These are phyloP conservation scores for Amyloporia xantha DNA, from an alignment of 768 basidiomycete genomes.

Conservation along the genomic window DNA sequence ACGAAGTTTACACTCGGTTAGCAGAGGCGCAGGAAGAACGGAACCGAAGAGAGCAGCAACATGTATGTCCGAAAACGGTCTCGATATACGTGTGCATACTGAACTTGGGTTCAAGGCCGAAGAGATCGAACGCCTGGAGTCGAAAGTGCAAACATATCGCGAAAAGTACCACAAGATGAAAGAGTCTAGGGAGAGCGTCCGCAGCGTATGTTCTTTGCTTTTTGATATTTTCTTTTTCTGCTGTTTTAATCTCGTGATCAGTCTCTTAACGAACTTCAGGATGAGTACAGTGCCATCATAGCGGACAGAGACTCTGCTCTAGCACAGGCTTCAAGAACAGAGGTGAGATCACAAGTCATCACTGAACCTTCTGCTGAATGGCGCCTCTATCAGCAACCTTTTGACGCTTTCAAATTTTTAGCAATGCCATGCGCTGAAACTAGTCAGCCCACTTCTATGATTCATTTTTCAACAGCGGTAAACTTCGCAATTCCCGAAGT, in stretches of 20 bases:
- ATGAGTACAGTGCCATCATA: neutral
- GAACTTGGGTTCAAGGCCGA: neutral
- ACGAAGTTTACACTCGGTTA: neutral
- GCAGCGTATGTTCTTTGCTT: neutral
- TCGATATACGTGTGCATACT: neutral
- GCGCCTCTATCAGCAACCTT: too few relatives aligned
- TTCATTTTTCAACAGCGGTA: too few relatives aligned
- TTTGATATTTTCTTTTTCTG: neutral
- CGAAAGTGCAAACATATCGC: neutral
- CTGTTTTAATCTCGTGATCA: neutral
- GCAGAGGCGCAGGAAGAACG: neutral
- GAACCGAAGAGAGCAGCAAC: neutral
- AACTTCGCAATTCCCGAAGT: too few relatives aligned
- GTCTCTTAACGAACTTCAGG: neutral
- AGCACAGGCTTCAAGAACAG: neutral
- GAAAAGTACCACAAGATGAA: neutral
- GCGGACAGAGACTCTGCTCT: neutral
- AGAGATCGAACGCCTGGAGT: neutral
- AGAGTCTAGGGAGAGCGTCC: neutral
- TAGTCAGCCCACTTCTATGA: too few relatives aligned
- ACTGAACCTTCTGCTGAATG: too few relatives aligned
- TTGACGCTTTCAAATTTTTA: too few relatives aligned
- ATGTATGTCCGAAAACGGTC: neutral
- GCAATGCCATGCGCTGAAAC: too few relatives aligned
- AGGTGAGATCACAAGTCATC: too few relatives aligned